A percentile compares a stretch with the other conserved stretches of the same genome.
Evolutionary conservation across 805 yeast genomes (phyloP).

Genomic region (Metschnikowia lunata): DNA sequence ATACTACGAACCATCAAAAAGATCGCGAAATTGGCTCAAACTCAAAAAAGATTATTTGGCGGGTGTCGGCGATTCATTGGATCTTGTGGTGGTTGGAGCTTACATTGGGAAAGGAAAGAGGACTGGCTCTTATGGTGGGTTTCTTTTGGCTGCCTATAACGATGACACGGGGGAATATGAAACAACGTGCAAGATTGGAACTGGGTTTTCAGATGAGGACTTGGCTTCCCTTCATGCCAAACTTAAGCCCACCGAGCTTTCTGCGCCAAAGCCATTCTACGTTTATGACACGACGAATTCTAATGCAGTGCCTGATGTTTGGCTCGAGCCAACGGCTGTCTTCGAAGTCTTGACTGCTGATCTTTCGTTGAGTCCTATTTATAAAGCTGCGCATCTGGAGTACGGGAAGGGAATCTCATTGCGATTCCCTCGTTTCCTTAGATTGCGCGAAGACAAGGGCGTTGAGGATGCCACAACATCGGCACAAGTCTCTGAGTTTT

Average conservation of each 20-base stretch:
- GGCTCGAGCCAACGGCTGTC: slow-evolving; percentile 84
- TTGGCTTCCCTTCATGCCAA: slow-evolving; percentile 55
- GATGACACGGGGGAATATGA: slow-evolving; percentile 90
- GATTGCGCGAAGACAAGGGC: slow-evolving; percentile 81
- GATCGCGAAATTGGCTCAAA: slow-evolving; percentile 94
- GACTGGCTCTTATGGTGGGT: slow-evolving; percentile 94
- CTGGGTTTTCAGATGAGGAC: slow-evolving; percentile 90
- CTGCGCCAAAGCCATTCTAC: slow-evolving; percentile 61
- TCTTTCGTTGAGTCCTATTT: slow-evolving; percentile 80
- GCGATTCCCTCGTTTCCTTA: slow-evolving; percentile 81
- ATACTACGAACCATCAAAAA: slow-evolving; percentile 87
- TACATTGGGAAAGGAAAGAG: slow-evolving; percentile 92
- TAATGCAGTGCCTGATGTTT: slow-evolving; percentile 80
- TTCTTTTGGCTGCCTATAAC: slow-evolving; percentile 84
- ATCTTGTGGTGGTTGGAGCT: slow-evolving; percentile 90
- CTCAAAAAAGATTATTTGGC: slow-evolving; percentile 90
- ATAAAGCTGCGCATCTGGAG: slow-evolving; percentile 73
- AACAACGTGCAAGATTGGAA: slow-evolving; percentile 94
- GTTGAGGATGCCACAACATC: slow-evolving; percentile 84
- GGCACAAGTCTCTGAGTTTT: slow-evolving; percentile 79
- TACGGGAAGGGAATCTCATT: slow-evolving; percentile 82
- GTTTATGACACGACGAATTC: slow-evolving; percentile 57
- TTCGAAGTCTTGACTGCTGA: slow-evolving; percentile 94
- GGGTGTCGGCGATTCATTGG: slow-evolving; percentile 95
- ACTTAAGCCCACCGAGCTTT: slow-evolving; percentile 63